These are phyloP conservation scores for Fusarium hainanense DNA, from an alignment of 2,329 filamentous ascomycete species.

Conservation along the genomic window DNA sequence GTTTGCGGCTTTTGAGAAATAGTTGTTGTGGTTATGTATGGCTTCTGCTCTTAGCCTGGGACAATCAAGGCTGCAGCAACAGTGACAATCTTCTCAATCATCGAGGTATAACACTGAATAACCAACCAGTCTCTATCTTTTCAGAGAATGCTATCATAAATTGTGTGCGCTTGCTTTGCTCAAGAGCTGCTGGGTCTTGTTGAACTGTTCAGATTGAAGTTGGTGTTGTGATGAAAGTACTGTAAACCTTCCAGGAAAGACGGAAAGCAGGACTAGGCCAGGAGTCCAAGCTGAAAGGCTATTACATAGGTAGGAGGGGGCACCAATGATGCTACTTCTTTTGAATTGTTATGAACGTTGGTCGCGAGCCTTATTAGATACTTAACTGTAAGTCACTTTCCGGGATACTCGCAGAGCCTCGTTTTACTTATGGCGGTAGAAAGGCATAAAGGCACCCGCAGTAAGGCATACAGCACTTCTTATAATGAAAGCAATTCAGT, in stretches of 20 bases:
- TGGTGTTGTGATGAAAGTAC: slow-evolving; percentile 26
- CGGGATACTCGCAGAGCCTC: slow-evolving; percentile 22
- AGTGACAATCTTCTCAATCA: slow-evolving; percentile 24
- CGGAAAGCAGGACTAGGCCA: background rate
- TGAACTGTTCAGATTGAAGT: background rate
- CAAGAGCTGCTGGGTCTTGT: background rate
- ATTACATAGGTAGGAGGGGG: background rate
- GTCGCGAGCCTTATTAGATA: slow-evolving; percentile 31
- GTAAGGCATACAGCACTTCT: slow-evolving; percentile 20
- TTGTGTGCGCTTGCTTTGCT: background rate
- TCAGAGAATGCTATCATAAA: background rate
- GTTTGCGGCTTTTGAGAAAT: background rate
- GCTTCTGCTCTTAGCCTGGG: slow-evolving; percentile 29
- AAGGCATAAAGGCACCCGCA: slow-evolving; percentile 18
- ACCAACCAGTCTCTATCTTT: background rate
- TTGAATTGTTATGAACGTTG: slow-evolving; percentile 1
- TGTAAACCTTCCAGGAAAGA: slow-evolving; percentile 28
- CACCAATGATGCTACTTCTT: slow-evolving; percentile 1
- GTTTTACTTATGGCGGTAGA: background rate
- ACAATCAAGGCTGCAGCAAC: slow-evolving; percentile 37
- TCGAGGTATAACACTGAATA: slow-evolving; percentile 14
- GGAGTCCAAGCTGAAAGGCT: slow-evolving; percentile 5
- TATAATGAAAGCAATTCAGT: background rate
- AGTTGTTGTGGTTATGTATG: background rate
- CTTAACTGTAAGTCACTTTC: slow-evolving; percentile 13